Percentiles rank a stretch among this genome's conserved stretches.
Conservation (phyloP, 805 yeast species). For the Debaryomyces prosopidis region DNA sequence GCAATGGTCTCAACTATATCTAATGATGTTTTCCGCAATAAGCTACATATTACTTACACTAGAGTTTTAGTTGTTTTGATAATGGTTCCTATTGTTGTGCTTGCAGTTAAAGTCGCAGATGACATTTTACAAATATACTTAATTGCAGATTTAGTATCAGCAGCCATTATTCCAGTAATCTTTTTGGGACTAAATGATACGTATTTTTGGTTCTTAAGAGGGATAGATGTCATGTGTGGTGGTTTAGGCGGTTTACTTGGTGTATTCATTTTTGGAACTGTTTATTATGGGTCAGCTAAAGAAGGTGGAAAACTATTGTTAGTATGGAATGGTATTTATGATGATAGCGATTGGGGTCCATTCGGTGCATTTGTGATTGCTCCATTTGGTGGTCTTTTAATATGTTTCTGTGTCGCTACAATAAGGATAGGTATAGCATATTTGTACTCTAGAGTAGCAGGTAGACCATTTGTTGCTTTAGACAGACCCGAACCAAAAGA, state of each 20-base stretch:
- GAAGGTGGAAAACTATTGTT: slow-evolving; percentile 78
- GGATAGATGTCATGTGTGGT: slow-evolving; percentile 79
- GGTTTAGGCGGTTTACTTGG: slow-evolving; percentile 80
- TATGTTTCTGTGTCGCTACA: slow-evolving; percentile 54
- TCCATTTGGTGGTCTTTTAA: slow-evolving; percentile 73
- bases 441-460: slow-evolving; percentile 31
- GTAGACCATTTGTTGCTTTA: slow-evolving; percentile 46
- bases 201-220: slow-evolving; percentile 66
- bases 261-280: slow-evolving; percentile 80
- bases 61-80: slow-evolving; percentile 70
- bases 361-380: slow-evolving; percentile 94
- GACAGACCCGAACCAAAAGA: slow-evolving; percentile 32
- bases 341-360: slow-evolving; percentile 82
- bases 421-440: slow-evolving; percentile 42
- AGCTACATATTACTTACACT: slow-evolving; percentile 61
- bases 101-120: slow-evolving; percentile 79
- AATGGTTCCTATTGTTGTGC: slow-evolving; percentile 85
- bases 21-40: slow-evolving; percentile 86
- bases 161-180: slow-evolving; percentile 81
- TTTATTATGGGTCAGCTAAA: slow-evolving; percentile 69
- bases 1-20: slow-evolving; percentile 88
- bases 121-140: slow-evolving; percentile 83
- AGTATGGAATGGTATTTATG: slow-evolving; percentile 78
- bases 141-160: slow-evolving; percentile 87
- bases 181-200: slow-evolving; percentile 72